Percentiles rank a stretch among this genome's conserved stretches.
Conservation (phyloP, 2,329 filamentous ascomycete species). For the Diaporthe caulivora region DNA sequence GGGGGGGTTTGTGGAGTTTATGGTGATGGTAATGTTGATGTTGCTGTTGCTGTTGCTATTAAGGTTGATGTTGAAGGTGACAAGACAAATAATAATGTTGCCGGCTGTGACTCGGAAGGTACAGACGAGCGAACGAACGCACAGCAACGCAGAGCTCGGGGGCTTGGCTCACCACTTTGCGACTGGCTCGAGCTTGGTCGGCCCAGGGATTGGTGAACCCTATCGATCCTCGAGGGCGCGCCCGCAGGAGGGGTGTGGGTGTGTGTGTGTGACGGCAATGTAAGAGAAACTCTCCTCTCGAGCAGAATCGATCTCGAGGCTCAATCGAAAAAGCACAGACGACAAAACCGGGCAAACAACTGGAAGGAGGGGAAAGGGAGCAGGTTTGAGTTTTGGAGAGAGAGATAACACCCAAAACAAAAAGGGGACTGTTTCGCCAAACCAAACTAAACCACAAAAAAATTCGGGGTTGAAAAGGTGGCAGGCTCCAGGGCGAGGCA, state of each 20-base stretch:
- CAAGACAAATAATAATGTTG: not conserved
- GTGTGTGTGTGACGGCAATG: constrained; percentile 11
- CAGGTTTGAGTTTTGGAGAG: not conserved
- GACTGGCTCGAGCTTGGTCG: constrained; percentile 20
- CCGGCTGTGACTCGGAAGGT: not conserved
- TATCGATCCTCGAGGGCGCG: constrained; percentile 17
- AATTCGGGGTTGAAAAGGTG: constrained; percentile 12
- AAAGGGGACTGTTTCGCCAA: not conserved
- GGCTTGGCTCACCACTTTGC: constrained; percentile 17
- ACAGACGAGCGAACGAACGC: not conserved
- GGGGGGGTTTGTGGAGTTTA: not conserved
- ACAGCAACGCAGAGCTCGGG: not conserved
- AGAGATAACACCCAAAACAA: not conserved
- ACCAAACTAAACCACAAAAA: not conserved
- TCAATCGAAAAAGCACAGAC: constrained; percentile 1
- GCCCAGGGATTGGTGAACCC: constrained; percentile 3
- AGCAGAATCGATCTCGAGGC: not conserved
- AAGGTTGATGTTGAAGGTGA: too few species aligned
- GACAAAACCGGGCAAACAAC: not conserved
- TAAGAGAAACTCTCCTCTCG: not conserved
- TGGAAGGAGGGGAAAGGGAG: not conserved
- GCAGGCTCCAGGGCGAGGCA: not conserved
- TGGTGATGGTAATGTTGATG: not conserved
- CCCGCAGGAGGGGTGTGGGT: constrained; percentile 6
- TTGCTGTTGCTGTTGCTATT: too few species aligned